These are phyloP conservation scores for Chimonanthus salicifolius DNA, from an alignment of 164 flowering plant genomes.

Conservation along the genomic window DNA sequence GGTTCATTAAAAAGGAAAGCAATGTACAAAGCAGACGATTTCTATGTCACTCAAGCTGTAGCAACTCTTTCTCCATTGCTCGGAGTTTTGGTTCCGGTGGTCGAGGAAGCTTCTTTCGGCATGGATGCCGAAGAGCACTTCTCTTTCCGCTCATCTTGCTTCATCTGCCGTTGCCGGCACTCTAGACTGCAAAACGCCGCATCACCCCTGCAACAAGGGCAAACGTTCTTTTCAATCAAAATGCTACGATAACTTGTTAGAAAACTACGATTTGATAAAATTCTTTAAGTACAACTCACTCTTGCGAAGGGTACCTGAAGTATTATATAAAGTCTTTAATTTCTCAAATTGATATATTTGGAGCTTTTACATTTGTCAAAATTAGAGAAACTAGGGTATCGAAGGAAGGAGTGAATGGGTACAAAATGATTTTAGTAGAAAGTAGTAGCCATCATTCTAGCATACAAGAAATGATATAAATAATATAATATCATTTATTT, in stretches of 20 bases:
- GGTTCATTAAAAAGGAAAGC: not conserved
- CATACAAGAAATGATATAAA: no score
- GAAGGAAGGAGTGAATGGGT: no score
- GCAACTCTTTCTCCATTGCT: constrained; percentile 36
- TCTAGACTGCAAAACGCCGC: constrained; percentile 59
- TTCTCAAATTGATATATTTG: no score
- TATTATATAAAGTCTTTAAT: no score
- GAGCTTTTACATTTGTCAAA: no score
- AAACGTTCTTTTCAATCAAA: not conserved
- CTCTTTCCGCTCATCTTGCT: constrained; percentile 49
- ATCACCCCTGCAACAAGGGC: constrained; percentile 40
- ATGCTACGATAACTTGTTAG: not conserved
- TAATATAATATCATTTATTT: no score
- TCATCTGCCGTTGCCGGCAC: constrained; percentile 62
- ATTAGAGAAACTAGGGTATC: no score
- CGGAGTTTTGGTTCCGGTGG: constrained; percentile 20
- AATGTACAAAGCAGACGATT: not conserved
- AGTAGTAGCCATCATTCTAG: no score
- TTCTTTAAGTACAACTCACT: no score
- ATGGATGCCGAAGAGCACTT: constrained; percentile 45
- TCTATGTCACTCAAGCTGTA: constrained; percentile 13
- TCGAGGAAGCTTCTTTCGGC: constrained; percentile 19
- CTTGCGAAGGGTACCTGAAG: no score
- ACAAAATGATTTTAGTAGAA: no score
- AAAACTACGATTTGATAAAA: no score